Evolutionary conservation across 371 early-diverging fungal genomes (phyloP), one percentile per base, ranked within the genome.

Genomic region (Lichtheimia corymbifera): DNA sequence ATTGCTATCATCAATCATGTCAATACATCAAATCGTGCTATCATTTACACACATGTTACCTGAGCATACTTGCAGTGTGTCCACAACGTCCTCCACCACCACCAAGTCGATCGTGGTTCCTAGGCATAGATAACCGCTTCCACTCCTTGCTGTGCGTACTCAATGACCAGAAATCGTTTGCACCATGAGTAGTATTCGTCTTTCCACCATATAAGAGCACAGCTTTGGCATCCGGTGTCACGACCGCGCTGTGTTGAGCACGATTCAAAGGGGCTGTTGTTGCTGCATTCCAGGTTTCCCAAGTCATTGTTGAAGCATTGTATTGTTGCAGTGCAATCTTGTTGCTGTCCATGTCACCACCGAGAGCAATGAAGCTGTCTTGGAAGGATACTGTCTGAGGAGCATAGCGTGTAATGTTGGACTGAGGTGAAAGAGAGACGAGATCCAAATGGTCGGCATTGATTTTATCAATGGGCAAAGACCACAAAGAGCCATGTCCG

Each of bases 41-140:
- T 7, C 42, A 15, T 56, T 27, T n/a, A 22, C 4, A 40, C 12
- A 40, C 0, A 43, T 27, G 14, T 47, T 47, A 61, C 61, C 61
- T 61, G 11, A 61, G 55, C 61, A 61, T 61, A 24, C 51, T 49
- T 18, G 50, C 41, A 2, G 61, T 61, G 25, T 61, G 61, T 7
- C 61, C 61, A 17, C 42, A 61, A 4, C 49, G 49, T 11, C 30
- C 54, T 28, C 27, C 42, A 25, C 17, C 54, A 43, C 27, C 42
- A 25, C 17, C 17, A 25, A 12, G 4, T 14, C 15, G 13, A 17
- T 17, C 28, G 15, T 14, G 17, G 12, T 45, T 25, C 18, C 44
- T 30, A 9, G 35, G 35, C 35, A 35, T 35, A 35, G 35, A 6
- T 2, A 54, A 15, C 0, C 20, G 47, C 17, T 35, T 45, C 61